These are phyloP conservation scores for Ascochyta viciae-villosae DNA, from an alignment of 2,329 filamentous ascomycete genomes.

Conservation along the genomic window DNA sequence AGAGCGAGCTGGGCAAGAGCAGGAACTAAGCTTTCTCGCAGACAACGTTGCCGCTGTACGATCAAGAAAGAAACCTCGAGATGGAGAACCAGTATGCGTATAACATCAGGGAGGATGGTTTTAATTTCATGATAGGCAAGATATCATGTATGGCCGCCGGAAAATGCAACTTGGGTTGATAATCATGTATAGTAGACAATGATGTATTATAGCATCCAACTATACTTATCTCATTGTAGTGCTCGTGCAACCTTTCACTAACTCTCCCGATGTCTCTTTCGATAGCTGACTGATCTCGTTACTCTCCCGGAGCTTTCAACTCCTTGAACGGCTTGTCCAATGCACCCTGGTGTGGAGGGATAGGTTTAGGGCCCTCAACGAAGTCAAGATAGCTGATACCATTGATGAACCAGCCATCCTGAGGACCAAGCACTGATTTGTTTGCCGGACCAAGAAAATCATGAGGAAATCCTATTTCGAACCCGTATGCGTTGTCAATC, in stretches of 20 bases:
- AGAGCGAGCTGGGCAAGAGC: slow-evolving; percentile 45
- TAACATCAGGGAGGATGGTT: too few species aligned
- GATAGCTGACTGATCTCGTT: neutral
- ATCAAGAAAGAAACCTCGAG: too few species aligned
- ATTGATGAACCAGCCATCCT: slow-evolving; percentile 31
- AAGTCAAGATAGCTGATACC: slow-evolving; percentile 31
- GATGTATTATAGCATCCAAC: too few species aligned
- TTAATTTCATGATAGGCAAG: too few species aligned
- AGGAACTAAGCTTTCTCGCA: slow-evolving; percentile 1
- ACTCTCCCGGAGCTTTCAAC: neutral
- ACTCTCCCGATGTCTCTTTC: too few species aligned
- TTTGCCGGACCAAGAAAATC: slow-evolving; percentile 30
- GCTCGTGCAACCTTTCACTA: too few species aligned
- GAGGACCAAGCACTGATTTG: slow-evolving; percentile 30
- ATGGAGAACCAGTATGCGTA: too few species aligned
- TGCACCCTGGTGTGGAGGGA: slow-evolving; percentile 34
- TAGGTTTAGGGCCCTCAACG: slow-evolving; percentile 32
- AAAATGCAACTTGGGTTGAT: too few species aligned
- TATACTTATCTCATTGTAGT: too few species aligned
- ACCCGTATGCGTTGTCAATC: slow-evolving; percentile 67
- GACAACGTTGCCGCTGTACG: too few species aligned
- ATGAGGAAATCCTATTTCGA: slow-evolving; percentile 71
- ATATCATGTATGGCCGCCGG: too few species aligned
- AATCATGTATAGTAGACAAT: too few species aligned
- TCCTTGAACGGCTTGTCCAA: slow-evolving; percentile 29